Conservation (phyloP, 441 rosid species). For the Dalechampia spathulata region DNA sequence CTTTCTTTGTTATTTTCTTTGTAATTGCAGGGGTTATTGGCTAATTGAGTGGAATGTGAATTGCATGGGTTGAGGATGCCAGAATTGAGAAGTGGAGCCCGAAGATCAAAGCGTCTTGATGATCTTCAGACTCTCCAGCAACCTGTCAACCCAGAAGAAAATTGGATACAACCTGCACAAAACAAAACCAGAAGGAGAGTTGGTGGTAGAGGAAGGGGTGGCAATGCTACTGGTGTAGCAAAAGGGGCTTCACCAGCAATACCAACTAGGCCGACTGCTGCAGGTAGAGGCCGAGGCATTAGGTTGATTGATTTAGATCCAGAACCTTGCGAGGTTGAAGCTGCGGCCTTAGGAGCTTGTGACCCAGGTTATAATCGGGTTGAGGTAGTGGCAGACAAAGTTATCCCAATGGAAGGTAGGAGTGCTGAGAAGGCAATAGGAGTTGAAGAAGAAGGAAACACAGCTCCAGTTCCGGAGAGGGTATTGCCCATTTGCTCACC, state of each 20-base stretch:
- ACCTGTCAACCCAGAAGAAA: constrained; percentile 51
- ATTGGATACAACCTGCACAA: constrained; percentile 58
- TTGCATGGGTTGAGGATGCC: constrained; percentile 98
- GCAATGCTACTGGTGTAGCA: constrained; percentile 78
- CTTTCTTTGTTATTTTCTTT: neutral
- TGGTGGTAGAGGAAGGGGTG: constrained; percentile 96
- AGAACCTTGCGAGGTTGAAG: constrained; percentile 69
- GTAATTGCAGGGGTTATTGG: constrained; percentile 32
- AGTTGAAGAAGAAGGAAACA: constrained; percentile 75
- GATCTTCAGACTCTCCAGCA: constrained; percentile 71
- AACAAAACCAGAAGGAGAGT: constrained; percentile 76
- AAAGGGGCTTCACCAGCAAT: constrained; percentile 48
- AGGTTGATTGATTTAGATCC: constrained; percentile 81
- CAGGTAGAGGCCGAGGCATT: constrained; percentile 84
- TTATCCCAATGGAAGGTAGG: constrained; percentile 71
- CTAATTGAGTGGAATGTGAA: constrained; percentile 35
- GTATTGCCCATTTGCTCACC: constrained; percentile 32
- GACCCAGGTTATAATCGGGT: constrained; percentile 61
- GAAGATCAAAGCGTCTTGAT: constrained; percentile 88
- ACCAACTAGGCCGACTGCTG: constrained; percentile 64
- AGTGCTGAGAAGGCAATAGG: constrained; percentile 63
- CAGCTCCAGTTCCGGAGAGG: constrained; percentile 86
- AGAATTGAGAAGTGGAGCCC: constrained; percentile 96
- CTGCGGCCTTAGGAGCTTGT: constrained; percentile 55
- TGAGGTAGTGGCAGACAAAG: constrained; percentile 76